Conservation (phyloP, 1,284 basidiomycete genomes). For the Gomphus bonarii region DNA sequence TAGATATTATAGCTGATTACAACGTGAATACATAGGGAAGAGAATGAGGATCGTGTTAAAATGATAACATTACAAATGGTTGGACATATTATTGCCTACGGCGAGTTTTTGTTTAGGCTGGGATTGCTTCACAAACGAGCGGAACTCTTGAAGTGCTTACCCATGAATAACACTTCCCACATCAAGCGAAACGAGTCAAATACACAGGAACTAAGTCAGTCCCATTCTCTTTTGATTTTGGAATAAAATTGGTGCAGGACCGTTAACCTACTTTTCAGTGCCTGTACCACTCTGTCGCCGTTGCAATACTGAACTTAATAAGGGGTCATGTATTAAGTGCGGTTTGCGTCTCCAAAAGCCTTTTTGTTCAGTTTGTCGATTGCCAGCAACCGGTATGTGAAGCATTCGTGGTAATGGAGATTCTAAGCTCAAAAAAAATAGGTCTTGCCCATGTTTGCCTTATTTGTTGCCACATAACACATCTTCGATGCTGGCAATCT, state of each 20-base stretch:
- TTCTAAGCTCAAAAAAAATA: conserved; percentile 19
- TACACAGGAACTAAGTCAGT: not conserved
- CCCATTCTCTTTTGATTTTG: not conserved
- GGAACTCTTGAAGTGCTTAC: conserved; percentile 52
- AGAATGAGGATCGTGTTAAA: not conserved
- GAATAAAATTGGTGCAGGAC: not conserved
- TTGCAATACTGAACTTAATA: conserved; percentile 25
- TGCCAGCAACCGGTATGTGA: conserved; percentile 64
- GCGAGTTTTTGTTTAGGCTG: conserved; percentile 66
- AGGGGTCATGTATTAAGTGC: conserved; percentile 42
- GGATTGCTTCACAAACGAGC: conserved; percentile 55
- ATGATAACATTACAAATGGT: conserved; percentile 29
- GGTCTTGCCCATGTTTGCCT: conserved; percentile 64
- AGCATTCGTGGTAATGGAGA: not conserved
- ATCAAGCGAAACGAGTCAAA: not conserved
- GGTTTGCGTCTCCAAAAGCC: conserved; percentile 33
- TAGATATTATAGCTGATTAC: not conserved
- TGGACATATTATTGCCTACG: conserved; percentile 58
- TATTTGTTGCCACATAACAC: conserved; percentile 55
- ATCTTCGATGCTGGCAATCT: conserved; percentile 52
- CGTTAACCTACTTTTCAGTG: conserved; percentile 17
- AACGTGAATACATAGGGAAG: not conserved
- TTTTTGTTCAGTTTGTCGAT: conserved; percentile 62
- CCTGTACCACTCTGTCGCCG: conserved; percentile 21
- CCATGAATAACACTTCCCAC: conserved; percentile 22